Conservation (phyloP, 345 rosid species). For the Euclidium syriacum region DNA sequence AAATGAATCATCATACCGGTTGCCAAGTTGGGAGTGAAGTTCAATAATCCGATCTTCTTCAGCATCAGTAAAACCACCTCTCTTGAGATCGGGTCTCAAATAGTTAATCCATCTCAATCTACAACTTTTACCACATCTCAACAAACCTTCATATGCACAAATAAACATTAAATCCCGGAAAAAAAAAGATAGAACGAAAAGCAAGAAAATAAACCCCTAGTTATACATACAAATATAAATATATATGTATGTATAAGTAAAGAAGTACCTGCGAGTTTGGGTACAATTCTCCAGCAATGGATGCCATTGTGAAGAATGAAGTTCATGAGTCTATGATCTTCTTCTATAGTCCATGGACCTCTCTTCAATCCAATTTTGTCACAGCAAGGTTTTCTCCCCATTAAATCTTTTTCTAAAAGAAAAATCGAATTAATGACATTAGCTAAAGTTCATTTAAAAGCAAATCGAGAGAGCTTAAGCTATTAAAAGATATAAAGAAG, state of each 20-base stretch:
- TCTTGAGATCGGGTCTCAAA: conserved; percentile 82
- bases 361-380: conserved; percentile 86
- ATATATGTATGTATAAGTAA: not conserved
- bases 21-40: conserved; percentile 79
- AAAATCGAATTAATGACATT: not conserved
- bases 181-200: not conserved
- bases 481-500: conserved; percentile 18
- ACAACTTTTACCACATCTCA: conserved; percentile 93
- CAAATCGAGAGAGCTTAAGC: conserved; percentile 2
- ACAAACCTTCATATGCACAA: conserved; percentile 46
- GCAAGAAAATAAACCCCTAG: not conserved
- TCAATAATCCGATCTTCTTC: conserved; percentile 82
- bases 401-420: not conserved
- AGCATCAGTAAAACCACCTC: conserved; percentile 72
- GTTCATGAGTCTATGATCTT: conserved; percentile 83
- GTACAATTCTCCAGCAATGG: conserved; percentile 91
- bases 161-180: not conserved
- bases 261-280: conserved; percentile 80
- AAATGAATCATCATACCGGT: conserved; percentile 39
- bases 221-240: not conserved
- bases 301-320: conserved; percentile 89
- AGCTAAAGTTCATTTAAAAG: not conserved
- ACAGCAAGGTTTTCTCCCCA: conserved; percentile 93
- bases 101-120: conserved; percentile 94
- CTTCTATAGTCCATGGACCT: conserved; percentile 98